These are phyloP conservation scores for Fusarium continuum DNA, from an alignment of 2,329 filamentous ascomycete genomes.

Conservation along the genomic window DNA sequence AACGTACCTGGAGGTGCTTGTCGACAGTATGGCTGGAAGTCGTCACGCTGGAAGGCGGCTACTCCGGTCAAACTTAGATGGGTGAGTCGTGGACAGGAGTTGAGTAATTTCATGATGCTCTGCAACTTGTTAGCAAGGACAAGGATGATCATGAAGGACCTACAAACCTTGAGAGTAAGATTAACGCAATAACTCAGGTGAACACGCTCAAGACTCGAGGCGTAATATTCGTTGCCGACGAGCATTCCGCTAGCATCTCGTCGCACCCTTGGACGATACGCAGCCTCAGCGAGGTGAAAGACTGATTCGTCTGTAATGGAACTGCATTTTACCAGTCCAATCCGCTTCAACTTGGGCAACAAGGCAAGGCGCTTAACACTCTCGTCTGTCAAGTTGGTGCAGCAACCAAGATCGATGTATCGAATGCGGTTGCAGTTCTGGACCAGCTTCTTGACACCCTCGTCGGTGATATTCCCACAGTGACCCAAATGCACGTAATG, in stretches of 20 bases:
- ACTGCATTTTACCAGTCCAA: conserved; percentile 93
- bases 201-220: conserved; percentile 83
- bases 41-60: conserved; percentile 85
- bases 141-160: neutral
- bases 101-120: conserved; percentile 90
- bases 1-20: conserved; percentile 76
- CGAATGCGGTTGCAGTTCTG: conserved; percentile 90
- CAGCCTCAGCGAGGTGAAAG: conserved; percentile 79
- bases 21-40: conserved; percentile 86
- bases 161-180: conserved; percentile 79
- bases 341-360: conserved; percentile 91
- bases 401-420: conserved; percentile 98
- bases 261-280: conserved; percentile 60
- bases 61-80: conserved; percentile 96
- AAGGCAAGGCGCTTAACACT: conserved; percentile 86
- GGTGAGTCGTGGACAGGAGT: conserved; percentile 90
- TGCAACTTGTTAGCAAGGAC: conserved; percentile 50
- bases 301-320: conserved; percentile 92
- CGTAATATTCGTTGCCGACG: conserved; percentile 62
- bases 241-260: conserved; percentile 59
- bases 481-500: conserved; percentile 97
- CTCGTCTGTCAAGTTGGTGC: conserved; percentile 83
- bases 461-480: conserved; percentile 89
- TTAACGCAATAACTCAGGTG: conserved; percentile 95
- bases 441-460: conserved; percentile 84